Evolutionary conservation across 2,329 filamentous ascomycete species (phyloP).

Genomic region (Exophiala lecanii-corni): DNA sequence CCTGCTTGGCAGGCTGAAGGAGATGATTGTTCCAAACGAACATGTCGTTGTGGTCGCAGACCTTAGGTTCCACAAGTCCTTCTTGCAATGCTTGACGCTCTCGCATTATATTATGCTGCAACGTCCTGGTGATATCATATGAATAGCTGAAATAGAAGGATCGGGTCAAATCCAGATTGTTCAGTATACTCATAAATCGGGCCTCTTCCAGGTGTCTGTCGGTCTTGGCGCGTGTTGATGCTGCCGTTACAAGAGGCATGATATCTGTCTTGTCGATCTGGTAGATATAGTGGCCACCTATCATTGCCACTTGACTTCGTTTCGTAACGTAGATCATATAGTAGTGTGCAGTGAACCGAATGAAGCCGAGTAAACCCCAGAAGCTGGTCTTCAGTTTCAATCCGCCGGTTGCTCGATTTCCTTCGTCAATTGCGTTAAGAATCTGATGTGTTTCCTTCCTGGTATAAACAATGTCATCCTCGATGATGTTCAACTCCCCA

Average conservation of each 20-base stretch:
- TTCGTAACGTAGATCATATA: constrained; percentile 98
- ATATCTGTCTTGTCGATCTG: constrained; percentile 92
- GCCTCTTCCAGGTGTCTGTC: constrained; percentile 85
- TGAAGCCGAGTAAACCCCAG: constrained; percentile 93
- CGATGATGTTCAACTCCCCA: constrained; percentile 75
- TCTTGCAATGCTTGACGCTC: constrained; percentile 68
- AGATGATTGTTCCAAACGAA: constrained; percentile 97
- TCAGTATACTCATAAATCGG: constrained; percentile 81
- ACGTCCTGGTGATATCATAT: constrained; percentile 86
- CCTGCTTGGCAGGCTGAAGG: constrained; percentile 65
- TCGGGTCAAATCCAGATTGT: constrained; percentile 81
- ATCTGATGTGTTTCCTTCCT: constrained; percentile 89
- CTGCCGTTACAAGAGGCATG: constrained; percentile 73
- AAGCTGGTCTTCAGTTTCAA: constrained; percentile 77
- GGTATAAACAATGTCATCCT: constrained; percentile 92
- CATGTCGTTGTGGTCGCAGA: constrained; percentile 80
- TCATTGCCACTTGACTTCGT: constrained; percentile 89
- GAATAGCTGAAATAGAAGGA: constrained; percentile 99
- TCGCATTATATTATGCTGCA: constrained; percentile 85
- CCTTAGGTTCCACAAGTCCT: constrained; percentile 55
- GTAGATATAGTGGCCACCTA: constrained; percentile 93
- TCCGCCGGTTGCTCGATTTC: constrained; percentile 84
- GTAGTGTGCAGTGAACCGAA: constrained; percentile 89
- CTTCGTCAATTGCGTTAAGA: constrained; percentile 91
- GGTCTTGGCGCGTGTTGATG: constrained; percentile 63